A percentile compares a stretch with the other conserved stretches of the same genome.
These are phyloP conservation scores for Plasmodium gaboni DNA, from an alignment of 169 alveolate species.

Conservation along the genomic window DNA sequence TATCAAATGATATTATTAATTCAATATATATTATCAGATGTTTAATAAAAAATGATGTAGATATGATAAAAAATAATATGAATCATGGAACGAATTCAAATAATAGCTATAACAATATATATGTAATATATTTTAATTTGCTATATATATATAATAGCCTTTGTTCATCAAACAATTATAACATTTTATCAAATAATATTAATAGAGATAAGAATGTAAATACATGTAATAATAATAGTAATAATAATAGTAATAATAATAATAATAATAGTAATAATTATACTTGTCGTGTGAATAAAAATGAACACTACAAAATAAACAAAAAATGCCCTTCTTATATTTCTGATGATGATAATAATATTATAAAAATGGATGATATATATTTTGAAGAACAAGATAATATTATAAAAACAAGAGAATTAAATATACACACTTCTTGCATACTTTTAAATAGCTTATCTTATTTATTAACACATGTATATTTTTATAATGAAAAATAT, in stretches of 20 bases:
- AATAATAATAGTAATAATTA: too few species aligned
- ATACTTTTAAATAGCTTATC: conserved; percentile 32
- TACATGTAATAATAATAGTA: too few species aligned
- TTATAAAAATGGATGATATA: conserved; percentile 24
- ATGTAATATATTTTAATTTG: conserved; percentile 27
- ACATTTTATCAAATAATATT: too few species aligned
- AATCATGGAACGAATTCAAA: too few species aligned
- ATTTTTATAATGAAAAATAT: conserved; percentile 9
- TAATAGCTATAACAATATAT: conserved; percentile 1
- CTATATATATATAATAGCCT: not conserved
- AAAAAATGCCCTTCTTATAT: too few species aligned
- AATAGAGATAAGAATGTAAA: too few species aligned
- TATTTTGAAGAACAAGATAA: conserved; percentile 10
- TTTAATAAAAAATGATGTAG: conserved; percentile 30
- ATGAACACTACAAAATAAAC: too few species aligned
- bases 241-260: too few species aligned
- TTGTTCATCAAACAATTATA: too few species aligned
- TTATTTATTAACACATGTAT: conserved; percentile 47
- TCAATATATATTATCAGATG: conserved; percentile 53
- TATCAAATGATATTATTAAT: conserved; percentile 38
- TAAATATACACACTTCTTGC: conserved; percentile 50
- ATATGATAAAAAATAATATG: too few species aligned
- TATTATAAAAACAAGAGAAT: conserved; percentile 8
- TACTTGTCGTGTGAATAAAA: too few species aligned
- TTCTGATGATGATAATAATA: conserved; percentile 1